Base-by-base conservation (phyloP, 768 basidiomycete genomes). In the Candolleomyces efflorescens region DNA sequence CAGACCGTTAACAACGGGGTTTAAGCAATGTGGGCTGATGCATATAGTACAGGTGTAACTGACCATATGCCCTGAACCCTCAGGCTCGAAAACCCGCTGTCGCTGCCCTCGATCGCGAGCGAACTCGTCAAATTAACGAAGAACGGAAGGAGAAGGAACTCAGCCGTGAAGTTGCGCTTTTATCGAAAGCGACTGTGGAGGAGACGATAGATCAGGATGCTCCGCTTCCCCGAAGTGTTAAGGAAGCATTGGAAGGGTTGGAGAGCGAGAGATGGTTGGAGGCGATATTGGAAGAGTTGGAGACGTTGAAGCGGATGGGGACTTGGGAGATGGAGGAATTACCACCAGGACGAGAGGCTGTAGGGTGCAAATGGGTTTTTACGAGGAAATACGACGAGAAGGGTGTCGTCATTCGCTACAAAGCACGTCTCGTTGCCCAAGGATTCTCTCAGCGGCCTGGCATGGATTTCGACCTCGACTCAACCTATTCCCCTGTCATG, bases 381-480 rank as follows among this genome's bases (percentile, higher is more conserved):
- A 41, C 52, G 5, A 54, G 55, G 17, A 69, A 67, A 49, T 62
- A 63, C 56, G 63, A 68, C 41, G 60, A 65, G 3, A 45, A 59
- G 15, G 63, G 63, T 11, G 64, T 65, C 23, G 24, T 67, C 12
- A 56, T 64, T 2, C 44, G 54, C 23, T 66, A 66, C 55, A 68
- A 68, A 41, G 67, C 64, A 3, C 48, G 55, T 17, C 49, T 67
- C 0, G 62, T 68, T 3, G 74, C 76, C 0, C 69, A 76, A 55
- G 75, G 80, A 1, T 78, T 73, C 60, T 66, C 67, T 0, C 78
- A 80, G 60, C 61, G 71, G 0, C 71, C 69, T 7, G 73, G 77
- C 1, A 57, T 74, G 15, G 74, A 79, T 53, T 68, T 69, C 50
- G 67, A 73, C 23, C 5, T n/a, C 23, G n/a, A 53, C 20, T 26